These are phyloP conservation scores for Sporisorium sorghi DNA, from an alignment of 1,284 basidiomycete genomes.

Conservation along the genomic window DNA sequence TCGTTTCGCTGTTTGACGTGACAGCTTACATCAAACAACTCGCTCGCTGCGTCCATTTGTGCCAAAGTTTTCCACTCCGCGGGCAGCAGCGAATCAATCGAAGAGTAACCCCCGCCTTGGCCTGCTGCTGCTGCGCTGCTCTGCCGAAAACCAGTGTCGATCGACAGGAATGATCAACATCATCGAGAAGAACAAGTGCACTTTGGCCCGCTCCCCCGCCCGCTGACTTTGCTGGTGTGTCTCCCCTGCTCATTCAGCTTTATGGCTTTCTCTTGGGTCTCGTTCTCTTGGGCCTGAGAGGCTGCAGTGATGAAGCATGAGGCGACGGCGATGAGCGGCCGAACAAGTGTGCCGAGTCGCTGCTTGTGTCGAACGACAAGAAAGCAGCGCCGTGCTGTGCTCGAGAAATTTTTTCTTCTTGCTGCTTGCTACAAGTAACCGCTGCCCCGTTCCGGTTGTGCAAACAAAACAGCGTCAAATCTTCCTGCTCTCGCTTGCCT, in stretches of 20 bases:
- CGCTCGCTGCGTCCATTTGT: neutral
- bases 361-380: constrained; percentile 23
- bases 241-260: constrained; percentile 14
- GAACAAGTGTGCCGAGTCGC: neutral
- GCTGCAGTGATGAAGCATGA: too few relatives aligned
- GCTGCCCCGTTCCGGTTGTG: neutral
- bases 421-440: too few relatives aligned
- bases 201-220: neutral
- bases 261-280: constrained; percentile 11
- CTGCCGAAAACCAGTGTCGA: constrained; percentile 12
- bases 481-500: constrained; percentile 6
- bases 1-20: constrained; percentile 28
- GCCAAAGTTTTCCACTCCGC: neutral
- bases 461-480: neutral
- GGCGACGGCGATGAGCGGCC: constrained; percentile 19
- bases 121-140: too few relatives aligned
- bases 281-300: too few relatives aligned
- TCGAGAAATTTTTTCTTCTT: neutral
- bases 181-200: neutral
- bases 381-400: constrained; percentile 2
- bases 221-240: too few relatives aligned
- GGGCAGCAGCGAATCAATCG: neutral
- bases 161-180: constrained; percentile 16
- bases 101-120: constrained; percentile 15
- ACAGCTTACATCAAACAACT: constrained; percentile 24